Conservation (phyloP, 2,329 filamentous ascomycete genomes). For the Sporothrix pallida region DNA sequence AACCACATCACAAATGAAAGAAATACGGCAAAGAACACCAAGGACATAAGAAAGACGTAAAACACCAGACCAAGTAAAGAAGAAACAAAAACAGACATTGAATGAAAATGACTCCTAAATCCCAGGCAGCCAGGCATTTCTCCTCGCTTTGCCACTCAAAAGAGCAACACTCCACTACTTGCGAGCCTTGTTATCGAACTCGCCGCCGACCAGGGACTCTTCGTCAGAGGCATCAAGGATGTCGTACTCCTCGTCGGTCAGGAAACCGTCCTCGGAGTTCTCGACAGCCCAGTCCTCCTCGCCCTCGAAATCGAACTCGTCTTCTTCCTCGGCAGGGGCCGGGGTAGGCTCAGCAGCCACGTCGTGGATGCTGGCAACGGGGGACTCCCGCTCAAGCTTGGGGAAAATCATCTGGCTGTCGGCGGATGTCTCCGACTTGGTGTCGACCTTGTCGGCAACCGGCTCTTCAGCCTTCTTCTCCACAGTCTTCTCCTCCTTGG, state of each 20-base stretch:
- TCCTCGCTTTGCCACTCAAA: too few species aligned
- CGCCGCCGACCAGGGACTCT: constrained; percentile 70
- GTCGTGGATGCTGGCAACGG: constrained; percentile 77
- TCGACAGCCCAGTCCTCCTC: constrained; percentile 48
- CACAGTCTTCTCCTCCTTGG: constrained; percentile 39
- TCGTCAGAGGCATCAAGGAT: constrained; percentile 94
- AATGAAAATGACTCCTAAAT: too few species aligned
- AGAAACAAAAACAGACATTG: neutral
- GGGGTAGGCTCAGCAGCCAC: constrained; percentile 51
- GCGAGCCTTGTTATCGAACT: constrained; percentile 43
- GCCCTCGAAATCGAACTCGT: neutral
- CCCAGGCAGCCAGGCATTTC: too few species aligned
- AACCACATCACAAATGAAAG: neutral
- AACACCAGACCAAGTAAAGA: neutral
- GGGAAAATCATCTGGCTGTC: constrained; percentile 91
- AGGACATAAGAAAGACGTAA: constrained; percentile 16
- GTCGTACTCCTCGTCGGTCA: constrained; percentile 98
- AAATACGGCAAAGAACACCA: neutral
- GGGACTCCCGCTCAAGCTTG: constrained; percentile 92
- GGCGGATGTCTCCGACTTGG: constrained; percentile 44
- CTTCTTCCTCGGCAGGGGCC: constrained; percentile 55
- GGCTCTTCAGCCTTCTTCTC: constrained; percentile 48
- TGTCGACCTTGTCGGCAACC: constrained; percentile 58
- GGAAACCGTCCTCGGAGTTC: constrained; percentile 71
- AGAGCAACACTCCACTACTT: constrained; percentile 10